A percentile compares a stretch with the other conserved stretches of the same genome.
Conservation (phyloP, 2,329 filamentous ascomycete genomes). For the Trichoderma afroharzianum region DNA sequence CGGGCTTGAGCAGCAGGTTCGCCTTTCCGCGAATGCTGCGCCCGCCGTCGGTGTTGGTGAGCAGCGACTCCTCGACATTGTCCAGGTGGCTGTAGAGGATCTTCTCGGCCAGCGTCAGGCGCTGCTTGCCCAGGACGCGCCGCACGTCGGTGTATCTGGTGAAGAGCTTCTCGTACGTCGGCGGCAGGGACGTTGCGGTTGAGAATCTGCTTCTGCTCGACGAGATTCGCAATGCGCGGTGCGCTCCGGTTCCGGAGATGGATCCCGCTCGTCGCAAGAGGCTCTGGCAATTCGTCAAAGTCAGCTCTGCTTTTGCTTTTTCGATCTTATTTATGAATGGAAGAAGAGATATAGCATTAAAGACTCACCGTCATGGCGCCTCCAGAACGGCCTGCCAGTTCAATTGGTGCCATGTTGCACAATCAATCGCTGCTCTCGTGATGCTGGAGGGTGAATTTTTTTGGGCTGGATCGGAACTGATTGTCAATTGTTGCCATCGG, state of each 20-base stretch:
- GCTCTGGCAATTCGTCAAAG: slow-evolving; percentile 29
- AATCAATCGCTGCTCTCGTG: background rate
- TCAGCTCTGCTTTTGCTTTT: slow-evolving; percentile 6
- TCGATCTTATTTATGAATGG: background rate
- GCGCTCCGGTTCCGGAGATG: slow-evolving; percentile 23
- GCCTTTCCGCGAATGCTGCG: slow-evolving; percentile 78
- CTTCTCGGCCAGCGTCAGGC: slow-evolving; percentile 91
- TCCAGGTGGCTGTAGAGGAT: slow-evolving; percentile 96
- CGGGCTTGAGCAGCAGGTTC: slow-evolving; percentile 94
- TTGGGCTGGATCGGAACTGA: slow-evolving; percentile 18
- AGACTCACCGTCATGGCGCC: slow-evolving; percentile 43
- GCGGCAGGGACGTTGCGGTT: slow-evolving; percentile 46
- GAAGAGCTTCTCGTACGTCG: slow-evolving; percentile 80
- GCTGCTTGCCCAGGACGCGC: slow-evolving; percentile 62
- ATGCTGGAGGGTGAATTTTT: slow-evolving; percentile 28
- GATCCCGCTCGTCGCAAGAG: slow-evolving; percentile 35
- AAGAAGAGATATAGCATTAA: background rate
- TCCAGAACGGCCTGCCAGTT: slow-evolving; percentile 47
- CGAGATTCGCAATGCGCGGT: slow-evolving; percentile 21
- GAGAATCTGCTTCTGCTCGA: slow-evolving; percentile 35
- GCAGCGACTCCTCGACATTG: slow-evolving; percentile 81
- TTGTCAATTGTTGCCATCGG: slow-evolving; percentile 34
- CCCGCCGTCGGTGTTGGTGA: slow-evolving; percentile 79
- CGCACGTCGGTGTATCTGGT: slow-evolving; percentile 72
- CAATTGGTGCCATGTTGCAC: slow-evolving; percentile 47